Conservation (phyloP, 441 rosid species). For the Corymbia calophylla region DNA sequence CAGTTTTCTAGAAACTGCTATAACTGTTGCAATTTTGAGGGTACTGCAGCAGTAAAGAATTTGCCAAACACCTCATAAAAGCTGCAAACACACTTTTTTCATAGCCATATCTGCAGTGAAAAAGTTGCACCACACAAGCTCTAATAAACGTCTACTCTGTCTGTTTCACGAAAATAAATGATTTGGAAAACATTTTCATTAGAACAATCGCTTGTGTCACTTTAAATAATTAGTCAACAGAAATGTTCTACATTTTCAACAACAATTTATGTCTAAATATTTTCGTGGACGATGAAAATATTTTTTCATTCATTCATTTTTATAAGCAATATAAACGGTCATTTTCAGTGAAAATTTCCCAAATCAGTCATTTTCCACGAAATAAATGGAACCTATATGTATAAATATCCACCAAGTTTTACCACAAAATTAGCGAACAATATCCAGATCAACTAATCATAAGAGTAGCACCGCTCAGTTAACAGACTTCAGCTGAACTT, state of each 20-base stretch:
- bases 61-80: neutral
- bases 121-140: neutral
- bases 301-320: neutral
- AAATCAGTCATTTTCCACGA: neutral
- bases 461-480: neutral
- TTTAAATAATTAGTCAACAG: neutral
- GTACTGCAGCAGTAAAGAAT: neutral
- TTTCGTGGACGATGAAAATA: neutral
- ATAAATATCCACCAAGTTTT: neutral
- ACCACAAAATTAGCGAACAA: neutral
- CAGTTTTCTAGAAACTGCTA: neutral
- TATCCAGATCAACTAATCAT: neutral
- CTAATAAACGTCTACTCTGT: neutral
- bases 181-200: neutral
- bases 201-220: neutral
- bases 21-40: neutral
- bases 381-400: neutral
- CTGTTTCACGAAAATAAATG: neutral
- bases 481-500: neutral
- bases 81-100: neutral
- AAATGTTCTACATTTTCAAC: neutral
- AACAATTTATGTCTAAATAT: neutral
- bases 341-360: neutral
- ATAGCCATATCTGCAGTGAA: neutral
- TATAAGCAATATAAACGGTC: neutral